Evolutionary conservation across 1,139 yeast species (phyloP), one percentile per base, ranked within the genome.

Genomic region (Debaryomycetaceae sp.): DNA sequence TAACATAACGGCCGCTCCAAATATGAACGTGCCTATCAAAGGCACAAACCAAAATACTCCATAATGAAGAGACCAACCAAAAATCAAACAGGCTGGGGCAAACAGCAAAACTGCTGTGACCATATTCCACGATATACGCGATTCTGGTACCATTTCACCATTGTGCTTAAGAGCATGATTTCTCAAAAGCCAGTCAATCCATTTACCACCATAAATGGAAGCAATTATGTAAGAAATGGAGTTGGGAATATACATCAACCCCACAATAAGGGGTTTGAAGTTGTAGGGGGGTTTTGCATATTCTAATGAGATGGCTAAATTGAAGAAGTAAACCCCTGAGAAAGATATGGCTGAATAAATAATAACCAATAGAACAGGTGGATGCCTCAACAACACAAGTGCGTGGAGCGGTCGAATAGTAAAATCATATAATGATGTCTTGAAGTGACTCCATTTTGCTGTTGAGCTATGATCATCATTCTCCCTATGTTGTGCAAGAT

Each of bases 1-100:
- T 64, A 88, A 78, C 95, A 88, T 87, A 23, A 89, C 81, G 0
- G 93, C 87, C 58, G 85, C 80, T 0, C 97, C 97, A 61, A 85
- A 87, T 5, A 87, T 50, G 1, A 91, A 87, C 4, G 95, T 83
- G 0, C 96, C 96, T 7, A 89, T 70, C 51, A 84, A 75, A 6
- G 84, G 96, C 5, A 83, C 75, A 1, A 84, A 80, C 96, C 96
- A 89, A 51, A 80, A 82, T 36, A 77, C 72, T 9, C 81, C 75
- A 50, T 73, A 76, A 45, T 84, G 76, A 22, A 88, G 72, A 43
- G 91, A 78, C 96, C 96, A 89, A 1, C 96, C 96, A 55, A 85
- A 85, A 20, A 87, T 79, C 30, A 88, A 62, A 49, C 88, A 68
- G 0, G 95, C 79, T 1, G 81, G 73, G 0, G 93, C 89, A 46